A percentile compares a stretch with the other conserved stretches of the same genome.
Conservation (phyloP, 805 yeast genomes). For the Teunomyces gatunensis region DNA sequence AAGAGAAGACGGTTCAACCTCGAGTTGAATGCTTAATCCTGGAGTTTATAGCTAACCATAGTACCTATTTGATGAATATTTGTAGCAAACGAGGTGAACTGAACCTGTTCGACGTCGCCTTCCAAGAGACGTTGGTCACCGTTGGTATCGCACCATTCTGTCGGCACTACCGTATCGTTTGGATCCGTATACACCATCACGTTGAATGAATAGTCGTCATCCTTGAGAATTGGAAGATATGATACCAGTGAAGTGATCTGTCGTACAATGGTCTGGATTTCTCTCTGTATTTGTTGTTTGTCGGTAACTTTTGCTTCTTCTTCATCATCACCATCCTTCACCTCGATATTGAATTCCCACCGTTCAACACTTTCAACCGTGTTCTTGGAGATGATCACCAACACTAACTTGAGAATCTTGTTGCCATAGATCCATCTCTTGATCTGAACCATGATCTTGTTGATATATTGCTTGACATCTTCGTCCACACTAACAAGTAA, state of each 20-base stretch:
- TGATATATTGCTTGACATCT: conserved; percentile 69
- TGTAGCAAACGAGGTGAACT: conserved; percentile 67
- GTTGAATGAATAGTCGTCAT: conserved; percentile 69
- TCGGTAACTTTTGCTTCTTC: conserved; percentile 22
- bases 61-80: conserved; percentile 70
- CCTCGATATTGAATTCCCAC: conserved; percentile 78
- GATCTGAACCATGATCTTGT: conserved; percentile 61
- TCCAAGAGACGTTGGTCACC: conserved; percentile 54
- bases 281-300: conserved; percentile 56
- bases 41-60: conserved; percentile 56
- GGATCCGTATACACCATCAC: conserved; percentile 81
- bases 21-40: conserved; percentile 11
- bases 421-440: conserved; percentile 70
- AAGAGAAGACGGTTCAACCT: conserved; percentile 43
- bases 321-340: conserved; percentile 17
- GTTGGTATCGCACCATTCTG: conserved; percentile 78
- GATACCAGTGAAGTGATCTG: conserved; percentile 88
- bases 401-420: conserved; percentile 61
- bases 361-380: conserved; percentile 70
- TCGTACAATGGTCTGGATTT: conserved; percentile 81
- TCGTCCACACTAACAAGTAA: conserved; percentile 71
- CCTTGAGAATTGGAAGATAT: conserved; percentile 69
- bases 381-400: conserved; percentile 70
- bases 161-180: conserved; percentile 50
- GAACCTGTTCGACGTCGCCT: conserved; percentile 60